A percentile compares a stretch with the other conserved stretches of the same genome.
These are phyloP conservation scores for Naumovozyma castellii DNA, from an alignment of 805 yeast genomes.

Conservation along the genomic window DNA sequence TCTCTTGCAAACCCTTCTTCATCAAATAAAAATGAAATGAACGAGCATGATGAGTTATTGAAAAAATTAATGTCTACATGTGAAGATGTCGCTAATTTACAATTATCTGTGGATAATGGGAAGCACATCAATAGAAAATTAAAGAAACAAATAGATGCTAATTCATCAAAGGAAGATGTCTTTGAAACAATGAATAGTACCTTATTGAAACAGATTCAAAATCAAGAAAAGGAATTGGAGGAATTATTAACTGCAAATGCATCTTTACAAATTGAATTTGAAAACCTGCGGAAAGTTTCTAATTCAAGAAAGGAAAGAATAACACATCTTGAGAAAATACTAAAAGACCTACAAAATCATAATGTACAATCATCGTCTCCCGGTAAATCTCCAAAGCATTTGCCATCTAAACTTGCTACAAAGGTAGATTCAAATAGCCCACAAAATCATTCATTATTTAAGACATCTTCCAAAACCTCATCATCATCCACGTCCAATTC, in stretches of 20 bases:
- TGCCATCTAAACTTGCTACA: neutral
- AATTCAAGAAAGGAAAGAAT: conserved; percentile 10
- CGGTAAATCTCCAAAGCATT: neutral
- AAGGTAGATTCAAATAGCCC: conserved; percentile 1
- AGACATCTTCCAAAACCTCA: neutral
- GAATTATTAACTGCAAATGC: conserved; percentile 11
- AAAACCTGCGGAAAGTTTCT: conserved; percentile 9
- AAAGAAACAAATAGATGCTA: conserved; percentile 7
- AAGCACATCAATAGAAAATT: conserved; percentile 7
- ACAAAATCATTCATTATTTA: neutral
- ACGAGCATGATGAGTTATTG: conserved; percentile 9
- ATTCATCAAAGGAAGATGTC: conserved; percentile 7
- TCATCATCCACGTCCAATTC: conserved; percentile 3
- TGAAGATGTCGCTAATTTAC: conserved; percentile 15
- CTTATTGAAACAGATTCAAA: conserved; percentile 15
- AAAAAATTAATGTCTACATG: conserved; percentile 18
- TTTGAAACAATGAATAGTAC: conserved; percentile 19
- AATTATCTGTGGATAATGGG: conserved; percentile 15
- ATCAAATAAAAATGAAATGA: neutral
- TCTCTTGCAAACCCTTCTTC: neutral
- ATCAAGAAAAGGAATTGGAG: conserved; percentile 14
- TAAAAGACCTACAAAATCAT: conserved; percentile 2
- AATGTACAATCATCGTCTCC: neutral
- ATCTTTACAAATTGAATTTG: conserved; percentile 10
- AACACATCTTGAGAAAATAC: conserved; percentile 8